A percentile compares a stretch with the other conserved stretches of the same genome.
Conservation (phyloP, 352 stramenopile species). For the Chrysophaeum taylorii region DNA sequence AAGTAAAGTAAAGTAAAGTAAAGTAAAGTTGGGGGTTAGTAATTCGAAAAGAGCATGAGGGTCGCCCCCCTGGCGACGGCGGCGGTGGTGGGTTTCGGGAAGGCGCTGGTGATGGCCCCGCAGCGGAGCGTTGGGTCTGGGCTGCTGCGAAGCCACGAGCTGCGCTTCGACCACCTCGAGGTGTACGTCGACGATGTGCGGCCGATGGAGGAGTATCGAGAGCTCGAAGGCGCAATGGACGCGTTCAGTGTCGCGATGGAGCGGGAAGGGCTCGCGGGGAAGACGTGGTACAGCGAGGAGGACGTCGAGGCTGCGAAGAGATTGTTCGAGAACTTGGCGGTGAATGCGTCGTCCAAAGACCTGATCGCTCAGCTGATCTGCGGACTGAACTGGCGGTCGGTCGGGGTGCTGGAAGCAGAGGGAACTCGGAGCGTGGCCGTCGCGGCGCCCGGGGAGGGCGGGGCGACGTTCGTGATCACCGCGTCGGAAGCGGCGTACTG, state of each 20-base stretch:
- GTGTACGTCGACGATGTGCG: slow-evolving; percentile 21
- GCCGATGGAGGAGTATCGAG: slow-evolving; percentile 23
- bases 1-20: no score
- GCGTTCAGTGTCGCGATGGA: no score
- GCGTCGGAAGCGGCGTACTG: neutral
- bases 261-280: no score
- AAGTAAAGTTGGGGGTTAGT: no score
- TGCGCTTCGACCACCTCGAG: slow-evolving; percentile 26
- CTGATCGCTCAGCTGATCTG: slow-evolving; percentile 25
- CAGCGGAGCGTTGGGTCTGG: no score
- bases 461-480: slow-evolving; percentile 23
- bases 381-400: slow-evolving; percentile 24
- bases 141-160: no score
- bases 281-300: neutral
- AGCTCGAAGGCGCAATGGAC: slow-evolving; percentile 17
- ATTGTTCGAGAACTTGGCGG: neutral
- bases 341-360: slow-evolving; percentile 15
- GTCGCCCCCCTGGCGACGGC: no score
- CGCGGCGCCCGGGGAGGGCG: slow-evolving; percentile 6
- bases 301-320: neutral
- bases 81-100: no score
- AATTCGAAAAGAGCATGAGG: no score
- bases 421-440: slow-evolving; percentile 19
- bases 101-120: no score
- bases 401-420: neutral